Conservation (phyloP, 1,139 yeast species). For the Taphrina betulina region DNA sequence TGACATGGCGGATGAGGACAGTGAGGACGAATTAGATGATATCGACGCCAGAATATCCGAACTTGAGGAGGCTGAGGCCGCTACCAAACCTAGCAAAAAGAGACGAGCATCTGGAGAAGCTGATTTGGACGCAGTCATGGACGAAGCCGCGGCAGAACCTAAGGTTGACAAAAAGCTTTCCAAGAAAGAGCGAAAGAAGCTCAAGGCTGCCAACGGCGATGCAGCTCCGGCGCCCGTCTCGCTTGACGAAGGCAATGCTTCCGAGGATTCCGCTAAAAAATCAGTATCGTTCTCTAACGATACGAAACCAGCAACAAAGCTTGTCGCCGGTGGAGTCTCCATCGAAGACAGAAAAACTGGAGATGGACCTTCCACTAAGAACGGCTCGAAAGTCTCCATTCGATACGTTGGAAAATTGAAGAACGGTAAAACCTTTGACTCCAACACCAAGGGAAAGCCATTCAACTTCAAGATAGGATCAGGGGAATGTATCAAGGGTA, state of each 20-base stretch:
- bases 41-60: slow-evolving; percentile 49
- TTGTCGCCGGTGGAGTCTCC: slow-evolving; percentile 87
- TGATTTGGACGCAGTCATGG: slow-evolving; percentile 37
- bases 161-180: slow-evolving; percentile 41
- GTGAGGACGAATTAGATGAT: slow-evolving; percentile 47
- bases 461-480: slow-evolving; percentile 85
- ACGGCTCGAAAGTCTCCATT: slow-evolving; percentile 88
- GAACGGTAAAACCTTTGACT: slow-evolving; percentile 94
- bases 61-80: slow-evolving; percentile 35
- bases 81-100: slow-evolving; percentile 51
- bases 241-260: slow-evolving; percentile 33
- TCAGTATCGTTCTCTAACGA: slow-evolving; percentile 84
- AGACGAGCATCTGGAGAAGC: slow-evolving; percentile 44
- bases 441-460: slow-evolving; percentile 96
- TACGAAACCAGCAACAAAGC: slow-evolving; percentile 45
- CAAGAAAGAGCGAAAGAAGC: slow-evolving; percentile 45
- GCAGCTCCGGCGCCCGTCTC: slow-evolving; percentile 40
- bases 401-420: slow-evolving; percentile 96
- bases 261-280: slow-evolving; percentile 53
- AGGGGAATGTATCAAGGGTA: slow-evolving; percentile 98
- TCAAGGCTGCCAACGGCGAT: slow-evolving; percentile 38
- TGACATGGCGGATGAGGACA: slow-evolving; percentile 38
- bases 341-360: slow-evolving; percentile 91
- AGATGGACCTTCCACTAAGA: slow-evolving; percentile 81
- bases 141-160: slow-evolving; percentile 41